phyloP scores from a whole-genome alignment of 2,329 filamentous ascomycete genomes.

The Calonectria henricotiae region DNA sequence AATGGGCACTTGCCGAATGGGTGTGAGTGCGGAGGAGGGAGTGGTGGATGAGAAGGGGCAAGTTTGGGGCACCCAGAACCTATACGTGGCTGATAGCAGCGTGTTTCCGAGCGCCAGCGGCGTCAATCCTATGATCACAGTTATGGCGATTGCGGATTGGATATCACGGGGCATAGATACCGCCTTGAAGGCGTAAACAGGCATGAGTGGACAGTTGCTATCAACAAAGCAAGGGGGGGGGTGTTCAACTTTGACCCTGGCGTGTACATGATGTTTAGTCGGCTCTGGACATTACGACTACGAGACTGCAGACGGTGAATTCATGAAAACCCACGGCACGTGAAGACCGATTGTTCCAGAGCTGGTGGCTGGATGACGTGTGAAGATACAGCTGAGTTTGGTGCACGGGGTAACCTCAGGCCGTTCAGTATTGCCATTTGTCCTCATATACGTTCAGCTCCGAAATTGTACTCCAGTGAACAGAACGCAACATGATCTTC shows the following conservation, averaged over 20 bases:
- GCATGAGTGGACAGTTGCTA: constrained; percentile 17
- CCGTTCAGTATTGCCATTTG: constrained; percentile 11
- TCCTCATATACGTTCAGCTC: constrained; percentile 5
- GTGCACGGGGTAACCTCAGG: constrained; percentile 1
- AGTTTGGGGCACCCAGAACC: constrained; percentile 77
- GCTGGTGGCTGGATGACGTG: constrained; percentile 23
- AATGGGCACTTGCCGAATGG: constrained; percentile 86
- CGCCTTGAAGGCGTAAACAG: constrained; percentile 57
- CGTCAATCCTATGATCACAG: constrained; percentile 87
- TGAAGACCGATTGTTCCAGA: not conserved
- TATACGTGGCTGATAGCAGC: constrained; percentile 83
- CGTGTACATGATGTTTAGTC: constrained; percentile 32
- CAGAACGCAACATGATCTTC: constrained; percentile 21
- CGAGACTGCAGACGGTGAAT: constrained; percentile 22
- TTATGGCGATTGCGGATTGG: constrained; percentile 80
- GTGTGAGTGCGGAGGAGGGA: constrained; percentile 65
- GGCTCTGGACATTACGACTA: constrained; percentile 22
- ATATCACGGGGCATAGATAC: constrained; percentile 73
- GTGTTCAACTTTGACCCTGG: constrained; percentile 21
- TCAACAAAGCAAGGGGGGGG: constrained; percentile 16
- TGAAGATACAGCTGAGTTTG: constrained; percentile 16
- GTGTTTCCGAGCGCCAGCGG: constrained; percentile 84
- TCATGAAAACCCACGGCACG: constrained; percentile 9
- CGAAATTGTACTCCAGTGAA: constrained; percentile 18
- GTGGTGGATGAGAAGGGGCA: constrained; percentile 73